These are phyloP conservation scores for Desmodesmus armatus DNA, from an alignment of 139 green algal species.

Conservation along the genomic window DNA sequence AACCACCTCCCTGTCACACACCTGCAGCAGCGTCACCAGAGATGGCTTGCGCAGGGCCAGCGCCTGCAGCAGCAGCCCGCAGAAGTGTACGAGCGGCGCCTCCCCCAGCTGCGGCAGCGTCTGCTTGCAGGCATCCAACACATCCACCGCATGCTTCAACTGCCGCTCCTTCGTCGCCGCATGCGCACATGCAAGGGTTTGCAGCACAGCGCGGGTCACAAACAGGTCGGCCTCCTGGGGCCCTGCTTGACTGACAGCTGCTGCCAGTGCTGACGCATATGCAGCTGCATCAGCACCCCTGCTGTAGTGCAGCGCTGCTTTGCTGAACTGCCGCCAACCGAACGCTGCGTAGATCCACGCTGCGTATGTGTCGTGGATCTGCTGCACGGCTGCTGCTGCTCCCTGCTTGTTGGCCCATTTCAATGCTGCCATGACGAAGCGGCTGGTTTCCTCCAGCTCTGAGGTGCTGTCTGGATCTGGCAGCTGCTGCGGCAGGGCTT, in stretches of 20 bases:
- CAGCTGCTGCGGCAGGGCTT: not conserved
- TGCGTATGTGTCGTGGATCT: constrained; percentile 53
- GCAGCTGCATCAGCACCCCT: constrained; percentile 39
- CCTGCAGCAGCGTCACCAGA: constrained; percentile 36
- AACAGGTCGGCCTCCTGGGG: constrained; percentile 54
- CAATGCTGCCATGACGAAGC: constrained; percentile 50
- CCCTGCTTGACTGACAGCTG: constrained; percentile 14
- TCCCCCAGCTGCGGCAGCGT: not conserved
- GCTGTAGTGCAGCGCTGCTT: constrained; percentile 48
- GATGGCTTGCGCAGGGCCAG: constrained; percentile 7
- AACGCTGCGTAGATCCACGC: constrained; percentile 35
- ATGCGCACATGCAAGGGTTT: constrained; percentile 51
- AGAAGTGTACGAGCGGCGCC: constrained; percentile 43
- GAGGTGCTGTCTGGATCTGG: constrained; percentile 29
- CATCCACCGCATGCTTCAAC: constrained; percentile 24
- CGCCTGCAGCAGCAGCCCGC: constrained; percentile 39
- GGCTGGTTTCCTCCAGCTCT: constrained; percentile 37
- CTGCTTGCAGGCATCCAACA: constrained; percentile 39
- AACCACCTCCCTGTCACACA: too few relatives aligned
- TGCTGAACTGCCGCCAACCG: constrained; percentile 46
- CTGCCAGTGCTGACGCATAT: constrained; percentile 39
- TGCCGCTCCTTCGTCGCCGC: constrained; percentile 12
- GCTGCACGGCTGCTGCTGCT: constrained; percentile 6
- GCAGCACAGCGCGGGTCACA: constrained; percentile 50
- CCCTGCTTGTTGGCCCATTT: constrained; percentile 66